Evolutionary conservation across 768 basidiomycete species (phyloP).

Genomic region (Leccinum variicolor): DNA sequence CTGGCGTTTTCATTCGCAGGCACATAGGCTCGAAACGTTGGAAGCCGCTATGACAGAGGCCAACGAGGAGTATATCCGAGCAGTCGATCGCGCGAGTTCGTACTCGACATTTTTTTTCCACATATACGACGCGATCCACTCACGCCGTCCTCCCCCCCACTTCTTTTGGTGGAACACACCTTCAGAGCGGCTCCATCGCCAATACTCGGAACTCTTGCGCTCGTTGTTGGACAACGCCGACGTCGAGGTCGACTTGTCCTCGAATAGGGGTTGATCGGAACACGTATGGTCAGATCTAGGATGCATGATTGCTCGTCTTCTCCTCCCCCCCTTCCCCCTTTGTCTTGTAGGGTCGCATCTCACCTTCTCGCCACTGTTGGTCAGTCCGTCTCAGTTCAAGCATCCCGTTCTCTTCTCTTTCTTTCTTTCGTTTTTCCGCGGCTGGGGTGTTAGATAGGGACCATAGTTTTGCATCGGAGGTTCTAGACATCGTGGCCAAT

Average conservation of each 20-base stretch:
- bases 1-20: slow-evolving; percentile 35
- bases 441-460: background rate
- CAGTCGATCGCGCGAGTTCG: slow-evolving; percentile 76
- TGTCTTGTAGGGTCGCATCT: background rate
- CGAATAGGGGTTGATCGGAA: background rate
- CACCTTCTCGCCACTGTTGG: background rate
- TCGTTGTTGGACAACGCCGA: slow-evolving; percentile 57
- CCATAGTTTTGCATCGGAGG: background rate
- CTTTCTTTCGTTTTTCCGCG: background rate
- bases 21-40: slow-evolving; percentile 59
- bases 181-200: slow-evolving; percentile 55
- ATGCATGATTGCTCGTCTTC: too few relatives aligned
- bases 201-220: slow-evolving; percentile 56
- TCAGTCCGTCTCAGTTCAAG: background rate
- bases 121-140: background rate
- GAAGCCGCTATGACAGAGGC: slow-evolving; percentile 69
- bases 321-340: too few relatives aligned
- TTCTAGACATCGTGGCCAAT: background rate
- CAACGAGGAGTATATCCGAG: slow-evolving; percentile 72
- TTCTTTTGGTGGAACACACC: background rate
- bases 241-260: slow-evolving; percentile 23
- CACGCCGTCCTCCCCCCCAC: background rate
- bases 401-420: background rate
- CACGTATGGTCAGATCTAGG: background rate
- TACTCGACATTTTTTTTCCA: slow-evolving; percentile 7